phyloP scores from a whole-genome alignment of 805 yeast genomes.

The Naumovozyma baii region DNA sequence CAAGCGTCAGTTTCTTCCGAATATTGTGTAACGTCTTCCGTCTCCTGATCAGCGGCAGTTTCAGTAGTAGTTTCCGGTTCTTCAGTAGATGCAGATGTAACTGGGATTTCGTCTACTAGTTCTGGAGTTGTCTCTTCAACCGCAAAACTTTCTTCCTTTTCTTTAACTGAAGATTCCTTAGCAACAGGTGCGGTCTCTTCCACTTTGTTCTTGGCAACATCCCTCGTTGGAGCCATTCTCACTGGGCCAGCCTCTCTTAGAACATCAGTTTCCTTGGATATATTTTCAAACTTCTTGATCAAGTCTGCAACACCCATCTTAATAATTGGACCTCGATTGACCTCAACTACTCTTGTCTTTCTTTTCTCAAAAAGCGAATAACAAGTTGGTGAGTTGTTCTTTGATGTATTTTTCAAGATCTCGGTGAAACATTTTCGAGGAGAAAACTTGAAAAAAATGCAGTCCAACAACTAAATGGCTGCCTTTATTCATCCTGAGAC shows the following conservation, averaged over 20 bases:
- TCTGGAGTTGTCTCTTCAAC: too few species aligned
- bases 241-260: background rate
- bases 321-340: background rate
- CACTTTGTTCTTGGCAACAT: background rate
- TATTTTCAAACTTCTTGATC: conserved; percentile 29
- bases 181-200: too few species aligned
- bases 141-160: too few species aligned
- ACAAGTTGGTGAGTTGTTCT: background rate
- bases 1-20: too few species aligned
- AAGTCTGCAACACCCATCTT: conserved; percentile 33
- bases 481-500: background rate
- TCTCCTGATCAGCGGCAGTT: too few species aligned
- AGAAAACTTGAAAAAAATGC: background rate
- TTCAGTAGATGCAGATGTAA: too few species aligned
- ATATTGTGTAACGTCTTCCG: too few species aligned
- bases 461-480: background rate
- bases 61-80: too few species aligned
- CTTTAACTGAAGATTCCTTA: too few species aligned
- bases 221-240: background rate
- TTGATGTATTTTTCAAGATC: background rate
- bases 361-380: background rate
- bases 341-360: background rate
- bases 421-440: background rate
- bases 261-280: conserved; percentile 13
- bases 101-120: too few species aligned